A percentile compares a stretch with the other conserved stretches of the same genome.
phyloP scores from a whole-genome alignment of 768 basidiomycete genomes.

The Naematelia aurantialba region DNA sequence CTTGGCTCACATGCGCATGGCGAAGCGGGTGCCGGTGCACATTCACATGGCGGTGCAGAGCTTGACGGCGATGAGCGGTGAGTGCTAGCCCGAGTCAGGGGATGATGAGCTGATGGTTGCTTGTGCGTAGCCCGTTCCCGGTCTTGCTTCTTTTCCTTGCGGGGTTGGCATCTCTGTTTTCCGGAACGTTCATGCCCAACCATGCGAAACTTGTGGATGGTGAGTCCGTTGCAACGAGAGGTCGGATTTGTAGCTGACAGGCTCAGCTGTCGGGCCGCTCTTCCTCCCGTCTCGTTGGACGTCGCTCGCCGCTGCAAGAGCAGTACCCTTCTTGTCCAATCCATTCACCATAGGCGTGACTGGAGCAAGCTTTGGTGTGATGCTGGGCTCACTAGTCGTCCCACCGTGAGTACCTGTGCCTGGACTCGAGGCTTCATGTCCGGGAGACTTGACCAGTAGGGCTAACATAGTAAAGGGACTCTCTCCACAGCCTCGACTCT shows the following conservation, averaged over 20 bases:
- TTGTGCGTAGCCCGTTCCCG: conserved; percentile 29
- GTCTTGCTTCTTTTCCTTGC: conserved; percentile 33
- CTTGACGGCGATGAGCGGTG: conserved; percentile 39
- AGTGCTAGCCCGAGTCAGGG: conserved; percentile 8
- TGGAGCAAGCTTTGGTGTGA: conserved; percentile 58
- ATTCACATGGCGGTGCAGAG: conserved; percentile 60
- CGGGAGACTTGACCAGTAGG: neutral
- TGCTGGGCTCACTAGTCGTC: conserved; percentile 58
- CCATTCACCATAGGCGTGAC: conserved; percentile 70
- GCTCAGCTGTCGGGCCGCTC: conserved; percentile 43
- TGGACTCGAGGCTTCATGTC: conserved; percentile 10
- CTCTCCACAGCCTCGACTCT: conserved; percentile 66
- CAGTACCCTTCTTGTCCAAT: conserved; percentile 59
- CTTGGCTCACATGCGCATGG: conserved; percentile 52
- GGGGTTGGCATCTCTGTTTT: conserved; percentile 34
- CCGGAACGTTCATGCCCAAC: conserved; percentile 46
- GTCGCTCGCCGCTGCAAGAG: conserved; percentile 14
- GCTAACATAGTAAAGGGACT: conserved; percentile 17
- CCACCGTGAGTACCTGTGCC: conserved; percentile 62
- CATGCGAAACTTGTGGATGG: conserved; percentile 52
- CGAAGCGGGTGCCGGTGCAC: conserved; percentile 54
- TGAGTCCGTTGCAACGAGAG: conserved; percentile 21
- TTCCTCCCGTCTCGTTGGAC: conserved; percentile 32
- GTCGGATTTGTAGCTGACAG: conserved; percentile 3
- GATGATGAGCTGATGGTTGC: conserved; percentile 20